Conservation (phyloP, 306 rosid species). For the peach (Prunus persica) region Prunus_persica_NCBIv2 NC_034014.1:3458501-3459000, state of each 20-base stretch:
- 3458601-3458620: conserved; percentile 64
- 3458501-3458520: conserved; percentile 94
- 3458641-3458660: conserved; percentile 1
- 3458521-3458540: conserved; percentile 90
- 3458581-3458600: conserved; percentile 56
- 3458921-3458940: conserved; percentile 89
- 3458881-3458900: conserved; percentile 44
- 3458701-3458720: not conserved
- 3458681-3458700: not conserved
- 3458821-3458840: conserved; percentile 88
- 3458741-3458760: conserved; percentile 17
- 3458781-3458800: conserved; percentile 16
- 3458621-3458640: conserved; percentile 75
- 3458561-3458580: conserved; percentile 42
- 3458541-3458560: conserved; percentile 87
- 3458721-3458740: conserved; percentile 34
- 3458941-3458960: conserved; percentile 61
- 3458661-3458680: not conserved
- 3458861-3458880: conserved; percentile 57
- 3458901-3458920: conserved; percentile 78
- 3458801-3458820: conserved; percentile 26
- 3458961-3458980: conserved; percentile 53
- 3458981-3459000: conserved; percentile 64
- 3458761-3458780: conserved; percentile 1
- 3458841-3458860: conserved; percentile 61